These are phyloP conservation scores for Coemansia javaensis DNA, from an alignment of 192 early-diverging fungal species.

Conservation along the genomic window DNA sequence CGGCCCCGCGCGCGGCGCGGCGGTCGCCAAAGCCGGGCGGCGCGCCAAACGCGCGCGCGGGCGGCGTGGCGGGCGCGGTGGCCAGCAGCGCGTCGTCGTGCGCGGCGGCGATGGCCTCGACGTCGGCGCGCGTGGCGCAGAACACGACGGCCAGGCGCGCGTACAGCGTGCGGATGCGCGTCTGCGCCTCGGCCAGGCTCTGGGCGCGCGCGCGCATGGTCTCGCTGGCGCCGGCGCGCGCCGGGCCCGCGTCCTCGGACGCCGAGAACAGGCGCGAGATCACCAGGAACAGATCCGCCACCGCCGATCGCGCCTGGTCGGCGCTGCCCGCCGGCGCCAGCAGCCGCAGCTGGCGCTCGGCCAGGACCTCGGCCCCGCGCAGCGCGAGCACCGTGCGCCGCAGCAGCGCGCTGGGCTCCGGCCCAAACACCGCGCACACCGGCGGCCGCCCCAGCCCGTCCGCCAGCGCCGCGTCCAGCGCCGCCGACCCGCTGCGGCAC, in stretches of 20 bases:
- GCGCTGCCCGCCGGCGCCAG: conserved; percentile 24
- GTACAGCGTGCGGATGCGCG: conserved; percentile 18
- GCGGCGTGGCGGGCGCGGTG: neutral
- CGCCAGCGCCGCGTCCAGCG: conserved; percentile 9
- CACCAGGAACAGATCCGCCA: conserved; percentile 20
- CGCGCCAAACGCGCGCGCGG: neutral
- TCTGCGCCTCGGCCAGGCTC: conserved; percentile 15
- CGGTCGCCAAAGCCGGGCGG: conserved; percentile 19
- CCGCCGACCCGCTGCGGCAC: conserved; percentile 18
- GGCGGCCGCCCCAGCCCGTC: conserved; percentile 10
- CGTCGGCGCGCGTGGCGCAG: conserved; percentile 8
- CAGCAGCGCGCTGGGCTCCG: conserved; percentile 2
- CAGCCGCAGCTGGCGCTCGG: conserved; percentile 31
- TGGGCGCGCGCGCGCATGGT: conserved; percentile 21
- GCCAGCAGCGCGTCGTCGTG: conserved; percentile 12
- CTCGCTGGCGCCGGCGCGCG: conserved; percentile 9
- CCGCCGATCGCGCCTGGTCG: conserved; percentile 24
- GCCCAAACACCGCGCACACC: conserved; percentile 15
- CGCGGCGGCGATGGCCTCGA: conserved; percentile 17
- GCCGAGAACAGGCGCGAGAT: conserved; percentile 20
- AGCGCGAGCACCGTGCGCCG: conserved; percentile 12
- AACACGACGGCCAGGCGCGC: conserved; percentile 19
- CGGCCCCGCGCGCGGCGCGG: conserved; percentile 9
- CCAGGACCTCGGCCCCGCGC: conserved; percentile 21
- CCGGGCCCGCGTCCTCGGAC: neutral